Conservation (phyloP, 768 basidiomycete species). For the Xerocomus spinulosus region DNA sequence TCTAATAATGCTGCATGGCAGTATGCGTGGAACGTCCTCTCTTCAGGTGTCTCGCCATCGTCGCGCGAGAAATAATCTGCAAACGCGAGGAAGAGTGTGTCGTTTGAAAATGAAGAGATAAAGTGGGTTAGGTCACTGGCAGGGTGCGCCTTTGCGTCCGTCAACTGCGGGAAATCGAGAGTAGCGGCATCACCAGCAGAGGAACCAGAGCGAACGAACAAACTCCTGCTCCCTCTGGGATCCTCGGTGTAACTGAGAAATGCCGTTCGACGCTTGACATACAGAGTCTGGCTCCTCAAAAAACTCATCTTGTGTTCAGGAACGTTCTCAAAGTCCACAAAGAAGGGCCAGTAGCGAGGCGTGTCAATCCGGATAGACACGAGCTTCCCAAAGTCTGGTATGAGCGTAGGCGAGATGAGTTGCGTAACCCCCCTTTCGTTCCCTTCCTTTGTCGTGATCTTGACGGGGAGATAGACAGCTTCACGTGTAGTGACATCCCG, state of each 20-base stretch:
- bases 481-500: conserved; percentile 90
- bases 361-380: conserved; percentile 85
- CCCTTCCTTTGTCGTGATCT: conserved; percentile 73
- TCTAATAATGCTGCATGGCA: conserved; percentile 78
- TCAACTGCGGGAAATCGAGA: conserved; percentile 78
- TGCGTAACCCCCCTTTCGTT: conserved; percentile 61
- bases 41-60: conserved; percentile 53
- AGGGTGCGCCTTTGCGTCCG: conserved; percentile 60
- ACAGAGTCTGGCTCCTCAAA: conserved; percentile 75
- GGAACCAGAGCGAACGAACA: conserved; percentile 84
- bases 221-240: conserved; percentile 85
- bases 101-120: conserved; percentile 83
- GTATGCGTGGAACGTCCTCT: conserved; percentile 62
- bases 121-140: conserved; percentile 78
- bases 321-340: conserved; percentile 68
- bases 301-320: conserved; percentile 66
- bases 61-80: conserved; percentile 72
- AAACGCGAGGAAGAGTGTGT: conserved; percentile 73
- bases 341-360: conserved; percentile 93
- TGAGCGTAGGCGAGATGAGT: conserved; percentile 87
- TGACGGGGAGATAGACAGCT: conserved; percentile 89
- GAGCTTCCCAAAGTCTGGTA: conserved; percentile 82
- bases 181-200: conserved; percentile 80
- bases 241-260: conserved; percentile 93
- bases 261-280: conserved; percentile 88